phyloP scores from a whole-genome alignment of 768 basidiomycete species.

The Suillus paluster region DNA sequence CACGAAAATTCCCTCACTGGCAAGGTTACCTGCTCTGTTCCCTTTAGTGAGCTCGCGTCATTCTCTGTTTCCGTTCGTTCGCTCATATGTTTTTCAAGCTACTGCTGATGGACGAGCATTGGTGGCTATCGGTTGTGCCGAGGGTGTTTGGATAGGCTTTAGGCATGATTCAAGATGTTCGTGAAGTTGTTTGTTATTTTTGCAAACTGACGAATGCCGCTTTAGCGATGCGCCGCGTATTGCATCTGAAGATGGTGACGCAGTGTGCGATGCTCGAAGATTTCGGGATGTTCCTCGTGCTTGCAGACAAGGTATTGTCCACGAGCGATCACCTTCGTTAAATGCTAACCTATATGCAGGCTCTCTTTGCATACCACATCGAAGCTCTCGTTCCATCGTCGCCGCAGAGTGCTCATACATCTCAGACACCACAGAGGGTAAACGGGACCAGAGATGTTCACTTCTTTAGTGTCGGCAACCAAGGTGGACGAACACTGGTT shows the following conservation, averaged over 20 bases:
- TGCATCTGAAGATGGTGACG: conserved; percentile 92
- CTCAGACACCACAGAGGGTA: conserved; percentile 87
- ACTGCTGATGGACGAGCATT: conserved; percentile 84
- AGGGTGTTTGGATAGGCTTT: conserved; percentile 96
- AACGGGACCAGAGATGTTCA: conserved; percentile 91
- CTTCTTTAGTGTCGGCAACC: conserved; percentile 92
- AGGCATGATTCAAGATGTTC: conserved; percentile 85
- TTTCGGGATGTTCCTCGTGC: conserved; percentile 94
- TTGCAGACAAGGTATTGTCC: conserved; percentile 79
- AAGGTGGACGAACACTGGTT: conserved; percentile 87
- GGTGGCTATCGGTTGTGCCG: conserved; percentile 92
- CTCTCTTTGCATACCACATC: conserved; percentile 92
- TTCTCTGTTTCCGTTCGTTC: neutral
- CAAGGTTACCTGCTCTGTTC: conserved; percentile 93
- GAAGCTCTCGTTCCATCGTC: conserved; percentile 94
- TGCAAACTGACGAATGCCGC: conserved; percentile 13
- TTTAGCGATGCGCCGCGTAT: conserved; percentile 87
- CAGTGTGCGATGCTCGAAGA: conserved; percentile 96
- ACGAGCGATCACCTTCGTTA: neutral
- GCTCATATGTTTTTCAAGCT: conserved; percentile 45
- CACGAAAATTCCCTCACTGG: conserved; percentile 76
- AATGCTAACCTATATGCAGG: conserved; percentile 43
- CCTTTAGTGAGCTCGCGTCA: conserved; percentile 65
- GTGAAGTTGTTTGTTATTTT: conserved; percentile 25
- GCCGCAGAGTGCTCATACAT: conserved; percentile 64